Evolutionary conservation across 129 eudicot genomes (phyloP), one percentile per base, ranked within the genome.

Genomic region (Saussurea involucrata): DNA sequence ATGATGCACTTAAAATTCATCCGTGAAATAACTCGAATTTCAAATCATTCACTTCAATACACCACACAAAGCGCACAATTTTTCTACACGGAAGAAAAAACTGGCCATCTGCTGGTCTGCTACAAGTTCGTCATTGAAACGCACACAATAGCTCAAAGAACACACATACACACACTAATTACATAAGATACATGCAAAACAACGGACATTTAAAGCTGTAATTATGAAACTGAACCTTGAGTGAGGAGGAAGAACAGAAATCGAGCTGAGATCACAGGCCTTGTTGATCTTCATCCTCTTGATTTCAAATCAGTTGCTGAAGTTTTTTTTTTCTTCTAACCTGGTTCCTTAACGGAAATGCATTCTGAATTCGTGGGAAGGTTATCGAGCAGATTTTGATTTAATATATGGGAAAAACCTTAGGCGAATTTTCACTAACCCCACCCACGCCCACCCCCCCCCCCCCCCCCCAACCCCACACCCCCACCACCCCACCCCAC

Each of bases 221-320:
- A 10, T 11, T 4, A 61, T 21, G 78, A 75, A 66, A 64, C 10
- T n/a, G 55, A 69, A 89, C 93, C 93, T 86, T 63, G 82, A 44
- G 1, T 82, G 86, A 79, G 87, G 88, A 79, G 93, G 93, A 76
- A 89, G 90, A 74, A 89, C 93, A 8, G 93, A 89, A 74, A 86
- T 82, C 17, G 90, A 84, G 78, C 85, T 84, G 75, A 86, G 84
- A 84, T 89, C 93, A 71, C 87, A 86, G 53, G 93, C 93, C 78
- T 86, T 83, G 68, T 88, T 88, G 74, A 88, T 86, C 87, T 87
- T 78, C 86, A 87, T 65, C 88, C 44, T 83, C 85, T 71, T 71
- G 64, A 49, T 79, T 63, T 71, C 63, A 63, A 31, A 29, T 79
- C 82, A 70, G 44, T 63, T 37, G 71, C 63, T 37, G 76, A 42